Evolutionary conservation across 257 asterid species (phyloP).

Genomic region (Plantago major): DNA sequence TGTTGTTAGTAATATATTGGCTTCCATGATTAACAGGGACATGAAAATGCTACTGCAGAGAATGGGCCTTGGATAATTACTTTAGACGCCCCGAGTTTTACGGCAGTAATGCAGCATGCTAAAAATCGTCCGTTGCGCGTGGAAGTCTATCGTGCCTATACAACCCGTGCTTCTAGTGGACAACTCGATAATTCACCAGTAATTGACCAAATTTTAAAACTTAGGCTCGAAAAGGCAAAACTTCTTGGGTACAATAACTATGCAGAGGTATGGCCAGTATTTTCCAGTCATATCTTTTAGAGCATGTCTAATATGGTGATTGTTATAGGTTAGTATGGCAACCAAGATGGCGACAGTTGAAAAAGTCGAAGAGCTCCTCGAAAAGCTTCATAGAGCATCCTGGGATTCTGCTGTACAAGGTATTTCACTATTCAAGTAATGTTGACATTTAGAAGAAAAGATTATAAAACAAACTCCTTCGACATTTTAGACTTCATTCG

Average conservation of each 20-base stretch:
- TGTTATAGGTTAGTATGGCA: constrained; percentile 83
- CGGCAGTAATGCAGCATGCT: constrained; percentile 89
- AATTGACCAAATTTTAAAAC: constrained; percentile 83
- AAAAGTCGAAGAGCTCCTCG: constrained; percentile 86
- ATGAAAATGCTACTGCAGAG: constrained; percentile 89
- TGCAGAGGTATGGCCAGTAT: constrained; percentile 65
- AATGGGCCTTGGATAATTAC: constrained; percentile 95
- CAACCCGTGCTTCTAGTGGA: constrained; percentile 90
- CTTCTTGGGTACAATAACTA: constrained; percentile 90
- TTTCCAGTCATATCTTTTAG: neutral
- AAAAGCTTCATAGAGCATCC: constrained; percentile 80
- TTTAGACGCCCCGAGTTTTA: constrained; percentile 86
- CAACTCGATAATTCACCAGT: constrained; percentile 75
- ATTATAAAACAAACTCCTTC: neutral
- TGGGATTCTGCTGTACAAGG: constrained; percentile 88
- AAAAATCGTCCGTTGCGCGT: constrained; percentile 78
- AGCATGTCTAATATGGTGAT: constrained; percentile 24
- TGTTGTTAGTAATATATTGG: too few relatives aligned
- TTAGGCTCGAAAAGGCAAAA: constrained; percentile 86
- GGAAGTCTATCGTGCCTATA: constrained; percentile 90
- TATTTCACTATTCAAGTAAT: constrained; percentile 14
- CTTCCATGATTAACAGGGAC: constrained; percentile 55
- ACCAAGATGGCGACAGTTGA: constrained; percentile 93
- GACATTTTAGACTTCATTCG: neutral
- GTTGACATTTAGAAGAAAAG: neutral